A percentile compares a stretch with the other conserved stretches of the same genome.
These are phyloP conservation scores for Zhuliangozyma parablackwelliae DNA, from an alignment of 1,139 yeast species.

Conservation along the genomic window DNA sequence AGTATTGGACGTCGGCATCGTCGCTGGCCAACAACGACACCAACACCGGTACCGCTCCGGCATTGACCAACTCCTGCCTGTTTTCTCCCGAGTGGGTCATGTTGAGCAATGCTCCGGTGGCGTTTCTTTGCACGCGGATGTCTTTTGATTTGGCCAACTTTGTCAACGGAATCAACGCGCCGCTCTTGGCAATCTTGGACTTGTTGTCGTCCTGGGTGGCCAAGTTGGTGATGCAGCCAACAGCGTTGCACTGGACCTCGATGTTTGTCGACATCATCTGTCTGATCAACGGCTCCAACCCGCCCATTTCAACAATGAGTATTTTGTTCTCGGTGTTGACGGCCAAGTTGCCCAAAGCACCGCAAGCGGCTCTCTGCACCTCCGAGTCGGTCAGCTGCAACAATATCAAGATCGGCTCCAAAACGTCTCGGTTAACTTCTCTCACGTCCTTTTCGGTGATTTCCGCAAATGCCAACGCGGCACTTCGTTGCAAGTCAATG, in stretches of 20 bases:
- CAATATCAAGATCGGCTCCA: slow-evolving; percentile 86
- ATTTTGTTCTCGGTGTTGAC: slow-evolving; percentile 93
- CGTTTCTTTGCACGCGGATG: slow-evolving; percentile 94
- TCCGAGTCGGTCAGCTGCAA: slow-evolving; percentile 87
- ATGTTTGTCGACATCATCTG: slow-evolving; percentile 97
- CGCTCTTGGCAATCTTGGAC: slow-evolving; percentile 90
- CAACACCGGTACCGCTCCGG: slow-evolving; percentile 96
- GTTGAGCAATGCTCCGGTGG: slow-evolving; percentile 94
- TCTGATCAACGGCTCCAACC: slow-evolving; percentile 89
- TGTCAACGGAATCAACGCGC: slow-evolving; percentile 93
- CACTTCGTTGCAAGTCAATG: slow-evolving; percentile 91
- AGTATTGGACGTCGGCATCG: slow-evolving; percentile 96
- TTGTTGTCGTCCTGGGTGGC: slow-evolving; percentile 99
- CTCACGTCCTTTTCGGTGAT: slow-evolving; percentile 94
- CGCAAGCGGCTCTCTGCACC: slow-evolving; percentile 98
- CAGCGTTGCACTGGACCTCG: slow-evolving; percentile 98
- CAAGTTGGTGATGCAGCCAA: slow-evolving; percentile 94
- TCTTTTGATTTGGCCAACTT: slow-evolving; percentile 92
- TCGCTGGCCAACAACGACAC: slow-evolving; percentile 82
- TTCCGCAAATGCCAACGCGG: slow-evolving; percentile 97
- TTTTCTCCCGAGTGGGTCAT: slow-evolving; percentile 98
- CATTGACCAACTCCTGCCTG: slow-evolving; percentile 92
- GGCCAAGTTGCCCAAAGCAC: slow-evolving; percentile 94
- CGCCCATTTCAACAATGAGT: slow-evolving; percentile 96
- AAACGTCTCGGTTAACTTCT: slow-evolving; percentile 83